Percentiles rank a stretch among this genome's conserved stretches.
Evolutionary conservation across 2,329 filamentous ascomycete species (phyloP).

Genomic region (Penicillium sp.): DNA sequence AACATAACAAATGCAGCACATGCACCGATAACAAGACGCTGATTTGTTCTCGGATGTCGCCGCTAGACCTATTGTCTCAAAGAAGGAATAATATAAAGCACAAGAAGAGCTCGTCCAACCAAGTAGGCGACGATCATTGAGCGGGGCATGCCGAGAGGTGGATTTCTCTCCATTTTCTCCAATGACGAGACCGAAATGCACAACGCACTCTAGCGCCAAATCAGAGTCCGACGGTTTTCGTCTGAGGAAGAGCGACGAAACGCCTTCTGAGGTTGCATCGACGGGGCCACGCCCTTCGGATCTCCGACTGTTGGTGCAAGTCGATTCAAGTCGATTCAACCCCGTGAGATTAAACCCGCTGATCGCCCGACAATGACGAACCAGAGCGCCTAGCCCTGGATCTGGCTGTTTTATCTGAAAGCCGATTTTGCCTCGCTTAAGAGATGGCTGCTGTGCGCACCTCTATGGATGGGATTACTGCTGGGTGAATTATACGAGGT

Average conservation of each 20-base stretch:
- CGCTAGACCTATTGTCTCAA: background rate
- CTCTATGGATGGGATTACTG: background rate
- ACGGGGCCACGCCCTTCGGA: conserved; percentile 8
- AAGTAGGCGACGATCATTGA: conserved; percentile 7
- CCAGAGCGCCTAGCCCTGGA: background rate
- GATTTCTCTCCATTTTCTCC: background rate
- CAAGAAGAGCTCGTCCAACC: background rate
- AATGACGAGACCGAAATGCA: background rate
- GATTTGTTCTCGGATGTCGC: conserved; percentile 24
- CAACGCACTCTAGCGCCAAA: background rate
- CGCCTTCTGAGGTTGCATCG: conserved; percentile 17
- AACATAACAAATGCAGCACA: conserved; percentile 17
- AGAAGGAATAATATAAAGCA: background rate
- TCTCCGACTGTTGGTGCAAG: conserved; percentile 8
- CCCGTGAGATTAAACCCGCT: conserved; percentile 12
- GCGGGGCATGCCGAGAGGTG: background rate
- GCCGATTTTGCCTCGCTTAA: background rate
- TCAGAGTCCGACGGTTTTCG: conserved; percentile 4
- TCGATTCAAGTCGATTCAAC: conserved; percentile 3
- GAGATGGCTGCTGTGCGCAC: background rate
- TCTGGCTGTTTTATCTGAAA: background rate
- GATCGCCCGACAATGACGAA: conserved; percentile 10
- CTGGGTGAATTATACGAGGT: background rate
- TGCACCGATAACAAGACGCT: conserved; percentile 21
- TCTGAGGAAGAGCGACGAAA: background rate